Base-by-base conservation (phyloP, 352 stramenopile genomes). In the Globisporangium cederbergense region DNA sequence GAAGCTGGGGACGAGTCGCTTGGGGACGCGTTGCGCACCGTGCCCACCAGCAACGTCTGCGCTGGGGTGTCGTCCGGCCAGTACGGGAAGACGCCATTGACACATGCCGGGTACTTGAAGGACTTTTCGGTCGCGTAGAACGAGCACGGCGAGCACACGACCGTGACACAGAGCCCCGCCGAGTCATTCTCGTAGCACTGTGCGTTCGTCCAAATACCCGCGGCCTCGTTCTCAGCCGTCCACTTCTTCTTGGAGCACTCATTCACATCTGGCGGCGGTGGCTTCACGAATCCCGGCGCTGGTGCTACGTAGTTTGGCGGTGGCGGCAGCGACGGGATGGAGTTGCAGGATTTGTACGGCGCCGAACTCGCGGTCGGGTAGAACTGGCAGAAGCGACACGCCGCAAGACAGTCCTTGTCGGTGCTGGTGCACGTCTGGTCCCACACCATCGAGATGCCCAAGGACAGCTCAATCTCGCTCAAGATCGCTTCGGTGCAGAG, bases 361-460 rank as follows among this genome's bases (percentile, higher is more conserved):
- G 42, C 36, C 6, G 64, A 63, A 16, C 54, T 18, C 14, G 9
- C 8, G 1, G 30, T 70, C n/a, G 58, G 30, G 7, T 18, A n/a
- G 11, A 40, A 64, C 42, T 69, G 64, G 43, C 63, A 69, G 47
- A 56, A 60, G 56, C 63, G 62, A 11, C 54, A 67, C 25, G 42
- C 55, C 18, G 47, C 53, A n/a, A 67, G 13, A 22, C 64, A 70
- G 43, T 58, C 47, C 5, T 20, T 22, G 16, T 64, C 32, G n/a
- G 10, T 28, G 18, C 2, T 34, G 1, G 56, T 47, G 60, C 64
- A 70, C 13, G 59, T 45, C 6, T 25, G 18, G 32, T 70, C 64
- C 45, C 54, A 65, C 36, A 40, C 53, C n/a, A 46, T 25, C 62
- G 50, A 64, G 62, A 70, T 62, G 6, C 64, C 64, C 5, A 58